Conservation (phyloP, 2,329 filamentous ascomycete genomes). For the Microsporum audouinii region DNA sequence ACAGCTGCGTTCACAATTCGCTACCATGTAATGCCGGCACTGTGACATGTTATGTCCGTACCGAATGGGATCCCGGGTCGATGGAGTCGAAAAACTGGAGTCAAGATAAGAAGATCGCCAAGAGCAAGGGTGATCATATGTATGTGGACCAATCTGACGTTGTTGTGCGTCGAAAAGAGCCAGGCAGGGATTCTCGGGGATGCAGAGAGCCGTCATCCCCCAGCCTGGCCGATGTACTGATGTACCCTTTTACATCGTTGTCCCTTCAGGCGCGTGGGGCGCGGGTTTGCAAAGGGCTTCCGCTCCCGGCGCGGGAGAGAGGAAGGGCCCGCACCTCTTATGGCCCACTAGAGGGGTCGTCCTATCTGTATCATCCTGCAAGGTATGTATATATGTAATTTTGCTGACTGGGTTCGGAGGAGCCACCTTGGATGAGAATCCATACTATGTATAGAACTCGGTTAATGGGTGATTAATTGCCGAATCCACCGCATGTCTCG, state of each 20-base stretch:
- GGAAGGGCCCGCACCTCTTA: neutral
- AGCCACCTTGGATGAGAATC: neutral
- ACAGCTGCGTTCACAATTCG: neutral
- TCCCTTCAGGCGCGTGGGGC: neutral
- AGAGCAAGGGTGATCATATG: neutral
- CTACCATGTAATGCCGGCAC: neutral
- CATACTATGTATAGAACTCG: neutral
- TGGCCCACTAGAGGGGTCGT: neutral
- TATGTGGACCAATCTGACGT: neutral
- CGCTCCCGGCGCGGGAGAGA: neutral
- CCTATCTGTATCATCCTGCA: neutral
- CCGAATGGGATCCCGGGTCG: neutral
- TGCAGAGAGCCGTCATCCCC: neutral
- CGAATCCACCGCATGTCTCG: neutral
- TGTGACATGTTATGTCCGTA: neutral
- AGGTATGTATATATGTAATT: neutral
- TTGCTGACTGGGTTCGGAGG: neutral
- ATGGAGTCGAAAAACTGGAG: neutral
- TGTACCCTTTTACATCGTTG: neutral
- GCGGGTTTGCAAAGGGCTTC: neutral
- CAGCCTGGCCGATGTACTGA: neutral
- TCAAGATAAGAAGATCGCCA: slow-evolving; percentile 1
- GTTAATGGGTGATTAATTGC: neutral
- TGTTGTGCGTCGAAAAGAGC: neutral
- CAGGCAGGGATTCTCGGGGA: neutral